Evolutionary conservation across 805 yeast species (phyloP), one percentile per base, ranked within the genome.

Genomic region (Monosporozyma solicola): DNA sequence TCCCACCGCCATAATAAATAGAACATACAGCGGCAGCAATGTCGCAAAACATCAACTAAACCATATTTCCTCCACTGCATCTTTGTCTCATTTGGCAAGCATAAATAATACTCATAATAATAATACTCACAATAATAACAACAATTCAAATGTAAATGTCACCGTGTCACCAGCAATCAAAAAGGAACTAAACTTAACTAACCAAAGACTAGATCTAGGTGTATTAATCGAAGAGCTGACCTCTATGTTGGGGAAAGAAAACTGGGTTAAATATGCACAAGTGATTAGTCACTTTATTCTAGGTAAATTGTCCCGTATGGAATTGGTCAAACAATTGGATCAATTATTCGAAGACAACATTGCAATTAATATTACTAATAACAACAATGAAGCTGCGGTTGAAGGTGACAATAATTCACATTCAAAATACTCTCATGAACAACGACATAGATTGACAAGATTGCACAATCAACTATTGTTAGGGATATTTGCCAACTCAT

Each of bases 221-320:
- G 61, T 68, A 1, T 73, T 90, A 54, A 87, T 91, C 62, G 75
- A 79, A 39, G 88, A 85, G 52, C 80, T 94, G 56, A 91, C 87
- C 57, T 76, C 76, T 51, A 75, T 78, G 55, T 68, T 92, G 54
- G 97, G 97, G 2, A 73, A 77, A 47, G 79, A 80, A 51, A 65
- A 62, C 48, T 92, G 99, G 99, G 92, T 85, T 56, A 78, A 77
- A 54, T 92, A 92, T 67, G 91, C 95, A 57, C 85, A 83, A 53
- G 76, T 87, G 5, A 77, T 94, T 25, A 82, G 92, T 50, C 72
- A 79, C 51, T 92, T 90, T 61, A 73, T 92, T 41, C 74, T 85
- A 41, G 96, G 96, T 5, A 85, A 83, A 65, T 72, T 90, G 20
- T 85, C 96, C 10, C 76, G 96, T 49, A 67, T 69, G 22, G 99